Percentiles rank a stretch among this genome's conserved stretches.
Conservation (phyloP, 139 green algal species). For the Astrephomene gubernaculifera region DNA sequence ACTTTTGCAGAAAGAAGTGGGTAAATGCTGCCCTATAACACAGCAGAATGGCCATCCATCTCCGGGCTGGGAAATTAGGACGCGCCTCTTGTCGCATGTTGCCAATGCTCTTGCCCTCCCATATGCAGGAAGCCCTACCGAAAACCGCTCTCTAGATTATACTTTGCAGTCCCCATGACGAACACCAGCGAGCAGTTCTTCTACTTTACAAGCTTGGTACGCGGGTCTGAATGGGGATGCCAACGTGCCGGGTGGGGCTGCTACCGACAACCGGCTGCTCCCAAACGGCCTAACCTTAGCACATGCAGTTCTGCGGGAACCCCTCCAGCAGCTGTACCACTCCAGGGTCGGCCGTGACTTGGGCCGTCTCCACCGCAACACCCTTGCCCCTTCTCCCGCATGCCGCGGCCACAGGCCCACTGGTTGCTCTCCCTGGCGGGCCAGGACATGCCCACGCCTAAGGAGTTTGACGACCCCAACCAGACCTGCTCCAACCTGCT, state of each 20-base stretch:
- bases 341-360: too few relatives aligned
- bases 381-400: neutral
- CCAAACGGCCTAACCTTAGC: too few relatives aligned
- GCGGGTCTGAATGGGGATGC: too few relatives aligned
- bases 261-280: too few relatives aligned
- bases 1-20: conserved; percentile 79
- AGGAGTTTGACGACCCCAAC: conserved; percentile 88
- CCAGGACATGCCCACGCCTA: conserved; percentile 59
- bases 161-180: conserved; percentile 65
- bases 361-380: neutral
- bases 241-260: too few relatives aligned
- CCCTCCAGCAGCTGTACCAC: too few relatives aligned
- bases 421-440: conserved; percentile 74
- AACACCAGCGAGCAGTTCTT: conserved; percentile 79
- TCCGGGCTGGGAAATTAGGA: too few relatives aligned
- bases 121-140: conserved; percentile 68
- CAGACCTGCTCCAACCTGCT: conserved; percentile 60
- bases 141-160: conserved; percentile 61
- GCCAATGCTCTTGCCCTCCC: neutral
- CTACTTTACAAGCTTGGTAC: conserved; percentile 80
- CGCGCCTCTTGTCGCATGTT: neutral
- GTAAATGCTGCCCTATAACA: too few relatives aligned
- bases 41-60: too few relatives aligned
- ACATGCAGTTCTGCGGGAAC: too few relatives aligned
- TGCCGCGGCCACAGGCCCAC: conserved; percentile 51